Evolutionary conservation across 106 monocot genomes (phyloP), one percentile per base, ranked within the genome.

Genomic region (Allium fistulosum): DNA sequence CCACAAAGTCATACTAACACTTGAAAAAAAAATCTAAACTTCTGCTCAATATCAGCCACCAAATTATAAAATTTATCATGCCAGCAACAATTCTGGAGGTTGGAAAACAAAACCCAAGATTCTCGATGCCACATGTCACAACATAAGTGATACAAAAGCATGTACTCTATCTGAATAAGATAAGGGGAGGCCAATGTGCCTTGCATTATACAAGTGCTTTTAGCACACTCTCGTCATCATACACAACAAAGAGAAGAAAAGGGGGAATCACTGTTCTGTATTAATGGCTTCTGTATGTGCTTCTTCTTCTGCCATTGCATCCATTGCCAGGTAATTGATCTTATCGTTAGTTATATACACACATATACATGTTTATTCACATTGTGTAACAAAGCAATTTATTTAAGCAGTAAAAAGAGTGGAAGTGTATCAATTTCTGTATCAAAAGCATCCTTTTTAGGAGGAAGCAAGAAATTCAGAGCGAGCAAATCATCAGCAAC

Each of bases 281-380:
- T 69, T 3, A 26, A 91, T 91, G 91, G 91, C 87, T 60, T 87
- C 87, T 9, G 62, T 87, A 6, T 86, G 81, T 49, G 83, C 83
- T 63, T 83, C 90, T 71, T 84, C 87, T 59, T 70, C 90, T 11
- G 86, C 81, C 17, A 73, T 85, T 17, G 83, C 86, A 9, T 63
- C 81, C 7, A 81, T 84, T 22, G 81, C 85, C 73, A 83, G 87
- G 87, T 66, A 83, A 71, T 2, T 49, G 13, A 18, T 18, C 49
- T 15, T 49, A 49, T 48, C 11, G 9, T n/a, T 60, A 22, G 17
- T 22, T 15, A 22, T 10, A 60, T 7, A 60, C 4, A 7, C 10
- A 16, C 17, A 8, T 1, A 16, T 22, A 10, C 9, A 18, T 18
- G 17, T 60, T 6, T 60, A 22, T 17, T 60, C 27, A 10, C 10